These are phyloP conservation scores for Vanrija humicola DNA, from an alignment of 1,284 basidiomycete genomes.

Conservation along the genomic window DNA sequence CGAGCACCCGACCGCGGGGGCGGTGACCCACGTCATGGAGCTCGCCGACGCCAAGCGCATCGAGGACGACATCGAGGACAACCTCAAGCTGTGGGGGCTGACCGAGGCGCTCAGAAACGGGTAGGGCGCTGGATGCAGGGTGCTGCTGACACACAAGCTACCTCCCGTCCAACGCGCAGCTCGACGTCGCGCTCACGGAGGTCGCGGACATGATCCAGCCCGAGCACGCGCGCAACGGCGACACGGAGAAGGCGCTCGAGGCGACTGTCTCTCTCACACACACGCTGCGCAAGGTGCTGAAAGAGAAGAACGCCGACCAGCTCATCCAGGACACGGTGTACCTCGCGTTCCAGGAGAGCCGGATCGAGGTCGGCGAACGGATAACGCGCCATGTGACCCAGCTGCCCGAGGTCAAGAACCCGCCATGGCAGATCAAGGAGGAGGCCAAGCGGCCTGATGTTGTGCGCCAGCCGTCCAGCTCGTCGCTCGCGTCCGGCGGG, in stretches of 20 bases:
- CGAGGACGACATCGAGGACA: neutral
- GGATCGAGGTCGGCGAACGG: neutral
- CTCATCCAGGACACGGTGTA: constrained; percentile 11
- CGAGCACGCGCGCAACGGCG: neutral
- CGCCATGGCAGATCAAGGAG: neutral
- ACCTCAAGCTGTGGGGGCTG: constrained; percentile 1
- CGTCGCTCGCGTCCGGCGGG: no score
- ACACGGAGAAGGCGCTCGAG: neutral
- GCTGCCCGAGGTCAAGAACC: no score
- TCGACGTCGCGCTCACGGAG: neutral
- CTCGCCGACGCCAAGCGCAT: neutral
- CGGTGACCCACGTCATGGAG: neutral
- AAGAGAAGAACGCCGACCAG: constrained; percentile 15
- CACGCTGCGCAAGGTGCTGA: constrained; percentile 5
- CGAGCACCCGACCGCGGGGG: neutral
- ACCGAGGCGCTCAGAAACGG: neutral
- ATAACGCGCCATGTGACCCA: no score
- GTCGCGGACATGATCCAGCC: neutral
- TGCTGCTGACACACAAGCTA: neutral
- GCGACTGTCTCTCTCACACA: neutral
- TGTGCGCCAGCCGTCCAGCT: no score
- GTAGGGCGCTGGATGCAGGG: neutral
- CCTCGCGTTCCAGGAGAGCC: constrained; percentile 3
- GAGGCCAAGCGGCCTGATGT: neutral
- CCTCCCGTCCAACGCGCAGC: constrained; percentile 6